These are phyloP conservation scores for Chytriomyces confervae DNA, from an alignment of 192 early-diverging fungal genomes.

Conservation along the genomic window DNA sequence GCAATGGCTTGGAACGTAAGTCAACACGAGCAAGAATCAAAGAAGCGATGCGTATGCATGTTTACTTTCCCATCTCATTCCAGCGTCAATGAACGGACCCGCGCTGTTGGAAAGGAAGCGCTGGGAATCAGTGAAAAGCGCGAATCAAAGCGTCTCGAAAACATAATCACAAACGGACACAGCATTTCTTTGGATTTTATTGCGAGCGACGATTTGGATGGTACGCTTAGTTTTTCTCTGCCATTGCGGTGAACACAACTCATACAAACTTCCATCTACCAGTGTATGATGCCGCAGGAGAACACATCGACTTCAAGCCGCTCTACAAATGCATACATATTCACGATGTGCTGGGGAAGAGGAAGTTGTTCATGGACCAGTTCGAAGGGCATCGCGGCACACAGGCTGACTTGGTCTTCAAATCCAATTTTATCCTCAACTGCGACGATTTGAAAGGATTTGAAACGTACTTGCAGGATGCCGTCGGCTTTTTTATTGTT, in stretches of 20 bases:
- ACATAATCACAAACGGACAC: slow-evolving; percentile 20
- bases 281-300: slow-evolving; percentile 63
- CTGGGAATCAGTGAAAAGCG: slow-evolving; percentile 48
- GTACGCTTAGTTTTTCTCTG: slow-evolving; percentile 3
- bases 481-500: slow-evolving; percentile 96
- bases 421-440: slow-evolving; percentile 71
- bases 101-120: slow-evolving; percentile 82
- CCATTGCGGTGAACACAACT: not conserved
- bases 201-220: slow-evolving; percentile 28
- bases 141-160: slow-evolving; percentile 14
- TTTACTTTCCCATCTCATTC: slow-evolving; percentile 3
- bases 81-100: slow-evolving; percentile 67
- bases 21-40: not conserved
- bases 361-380: slow-evolving; percentile 80
- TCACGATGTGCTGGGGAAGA: slow-evolving; percentile 89
- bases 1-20: slow-evolving; percentile 86
- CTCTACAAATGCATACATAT: slow-evolving; percentile 97
- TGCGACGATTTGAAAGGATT: slow-evolving; percentile 72
- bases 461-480: slow-evolving; percentile 80
- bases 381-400: slow-evolving; percentile 91
- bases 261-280: not conserved
- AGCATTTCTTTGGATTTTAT: slow-evolving; percentile 36
- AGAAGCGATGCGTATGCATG: not conserved
- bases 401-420: slow-evolving; percentile 87
- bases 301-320: slow-evolving; percentile 90